Conservation (phyloP, 2,329 filamentous ascomycete genomes). For the Alternaria arborescens region DNA sequence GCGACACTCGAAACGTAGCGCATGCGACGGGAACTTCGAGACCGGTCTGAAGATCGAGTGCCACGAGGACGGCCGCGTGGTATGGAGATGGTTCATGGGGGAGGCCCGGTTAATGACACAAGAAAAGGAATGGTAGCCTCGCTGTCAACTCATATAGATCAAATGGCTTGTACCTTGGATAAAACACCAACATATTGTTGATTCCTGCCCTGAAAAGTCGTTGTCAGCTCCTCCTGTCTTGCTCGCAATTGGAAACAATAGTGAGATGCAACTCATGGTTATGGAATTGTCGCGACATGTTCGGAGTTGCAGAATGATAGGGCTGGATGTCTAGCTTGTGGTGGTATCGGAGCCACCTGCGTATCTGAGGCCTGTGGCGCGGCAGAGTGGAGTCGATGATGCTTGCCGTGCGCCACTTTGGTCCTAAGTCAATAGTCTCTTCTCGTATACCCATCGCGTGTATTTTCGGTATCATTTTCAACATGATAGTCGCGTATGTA, state of each 20-base stretch:
- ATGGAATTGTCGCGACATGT: conserved; percentile 3
- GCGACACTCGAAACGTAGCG: conserved; percentile 19
- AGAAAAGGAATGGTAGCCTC: conserved; percentile 1
- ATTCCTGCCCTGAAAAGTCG: neutral
- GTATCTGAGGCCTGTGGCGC: neutral
- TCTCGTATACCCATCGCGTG: neutral
- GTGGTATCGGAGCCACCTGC: neutral
- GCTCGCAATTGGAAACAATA: neutral
- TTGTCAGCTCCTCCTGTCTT: neutral
- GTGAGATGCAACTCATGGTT: neutral
- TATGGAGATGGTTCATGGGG: conserved; percentile 7
- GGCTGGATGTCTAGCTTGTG: neutral
- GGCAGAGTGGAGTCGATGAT: conserved; percentile 9
- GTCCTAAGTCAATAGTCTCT: neutral
- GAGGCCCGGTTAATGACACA: neutral
- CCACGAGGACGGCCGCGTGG: conserved; percentile 1
- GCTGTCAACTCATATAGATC: neutral
- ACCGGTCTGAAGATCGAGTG: conserved; percentile 6
- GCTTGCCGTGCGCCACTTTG: conserved; percentile 8
- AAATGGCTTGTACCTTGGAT: neutral
- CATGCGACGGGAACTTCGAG: conserved; percentile 2
- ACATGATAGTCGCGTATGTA: conserved; percentile 6
- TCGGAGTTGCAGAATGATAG: neutral
- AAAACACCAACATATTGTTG: neutral
- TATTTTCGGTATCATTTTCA: neutral